Evolutionary conservation across 2,329 filamentous ascomycete species (phyloP), one percentile per base, ranked within the genome.

Genomic region (Stylonectria norvegica): DNA sequence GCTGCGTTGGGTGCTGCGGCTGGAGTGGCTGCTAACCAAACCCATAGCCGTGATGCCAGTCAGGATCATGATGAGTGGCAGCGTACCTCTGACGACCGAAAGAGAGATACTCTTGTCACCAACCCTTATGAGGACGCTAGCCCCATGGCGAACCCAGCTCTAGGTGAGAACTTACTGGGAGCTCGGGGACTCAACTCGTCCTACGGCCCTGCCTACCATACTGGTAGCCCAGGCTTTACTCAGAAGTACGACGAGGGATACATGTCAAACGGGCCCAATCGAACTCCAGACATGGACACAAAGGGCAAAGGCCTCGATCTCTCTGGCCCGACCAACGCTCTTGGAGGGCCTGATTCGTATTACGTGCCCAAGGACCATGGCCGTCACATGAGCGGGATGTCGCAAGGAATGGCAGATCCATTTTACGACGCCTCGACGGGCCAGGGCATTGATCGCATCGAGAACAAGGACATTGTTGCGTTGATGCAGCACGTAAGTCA

Each of bases 391-490:
- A 95, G 89, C 59, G 90, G 88, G 35, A 85, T 95, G 69, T 96
- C 91, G 6, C 89, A 96, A 58, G 91, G 90, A 32, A 89, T 96
- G 78, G 76, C 75, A 4, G 93, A 89, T 20, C 90, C 91, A 3
- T 73, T 97, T 15, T 97, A 95, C 58, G 93, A 98, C 60, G 83
- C 87, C 43, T 79, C 90, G 4, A 95, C 87, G 2, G 91, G 91
- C 37, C 83, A 81, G 47, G 90, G 89, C 22, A 86, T 95, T 37
- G 90, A 97, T 52, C 78, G 85, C 34, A 97, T 98, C 36, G 85
- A 97, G 62, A 95, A 89, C 32, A 93, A 94, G 67, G 93, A 98
- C 59, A 94, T 98, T 55, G 86, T 98, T 49, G 89, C 91, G 17
- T 71, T 98, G 45, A 98, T 98, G 93, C 91, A 98, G 61, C 93